Evolutionary conservation across 2,329 filamentous ascomycete genomes (phyloP), one percentile per base, ranked within the genome.

Genomic region (Epichloe glyceriae): DNA sequence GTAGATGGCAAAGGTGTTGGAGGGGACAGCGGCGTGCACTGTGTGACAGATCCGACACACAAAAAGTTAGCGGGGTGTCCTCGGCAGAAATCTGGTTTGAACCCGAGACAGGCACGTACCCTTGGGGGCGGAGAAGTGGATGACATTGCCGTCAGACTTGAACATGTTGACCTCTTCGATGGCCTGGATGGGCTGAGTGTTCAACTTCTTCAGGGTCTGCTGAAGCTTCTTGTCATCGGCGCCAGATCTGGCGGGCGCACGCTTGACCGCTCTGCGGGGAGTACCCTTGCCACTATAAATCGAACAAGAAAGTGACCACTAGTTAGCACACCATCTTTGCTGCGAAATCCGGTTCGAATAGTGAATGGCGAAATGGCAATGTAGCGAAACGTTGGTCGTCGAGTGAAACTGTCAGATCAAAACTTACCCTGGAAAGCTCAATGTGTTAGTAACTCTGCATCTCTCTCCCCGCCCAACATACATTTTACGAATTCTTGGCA

Each of bases 111-210:
- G 33, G 33, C 33, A 76, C 81, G 67, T 75, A 97, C 93, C 93
- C 80, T 96, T 96, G 63, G 93, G 93, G 67, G 88, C 88, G 64
- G 88, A 86, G 71, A 98, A 98, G 82, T 98, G 93, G 68, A 98
- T 97, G 72, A 98, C 93, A 73, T 98, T 98, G 73, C 93, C 93
- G 70, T 98, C 93, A 70, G 87, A 86, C 86, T 98, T 98, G 85
- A 98, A 98, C 93, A 98, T 98, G 85, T 98, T 98, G 72, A 98
- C 93, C 80, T 98, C 93, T 83, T 98, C 93, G 65, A 98, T 98
- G 60, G 87, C 88, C 79, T 95, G 90, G 74, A 98, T 97, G 66
- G 93, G 93, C 82, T 98, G 93, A 54, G 95, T 91, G 75, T 97
- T 97, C 72, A 98, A 83, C 86, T 98, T 98, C 87, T 98, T 98